phyloP scores from a whole-genome alignment of 345 rosid species.

The Dovyalis caffra region DNA sequence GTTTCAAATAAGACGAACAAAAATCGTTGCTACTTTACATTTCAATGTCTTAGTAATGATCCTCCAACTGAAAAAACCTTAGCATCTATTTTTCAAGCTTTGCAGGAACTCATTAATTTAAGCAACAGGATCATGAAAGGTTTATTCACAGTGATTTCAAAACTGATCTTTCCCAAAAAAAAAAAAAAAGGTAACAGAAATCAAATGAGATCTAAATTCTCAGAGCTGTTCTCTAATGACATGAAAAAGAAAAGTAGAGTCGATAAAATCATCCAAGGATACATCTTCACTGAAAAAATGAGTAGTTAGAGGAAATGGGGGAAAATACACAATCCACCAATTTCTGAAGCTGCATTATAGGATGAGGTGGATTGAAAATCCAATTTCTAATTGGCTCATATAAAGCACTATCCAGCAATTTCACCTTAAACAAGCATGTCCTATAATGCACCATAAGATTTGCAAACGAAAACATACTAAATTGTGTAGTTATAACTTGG shows the following conservation, averaged over 20 bases:
- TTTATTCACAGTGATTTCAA: not conserved
- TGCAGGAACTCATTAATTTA: not conserved
- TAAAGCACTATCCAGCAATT: too few species aligned
- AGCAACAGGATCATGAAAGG: not conserved
- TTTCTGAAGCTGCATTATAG: too few species aligned
- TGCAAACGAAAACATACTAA: too few species aligned
- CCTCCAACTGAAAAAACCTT: not conserved
- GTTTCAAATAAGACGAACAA: not conserved
- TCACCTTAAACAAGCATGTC: too few species aligned
- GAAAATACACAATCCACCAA: not conserved
- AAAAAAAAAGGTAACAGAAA: not conserved
- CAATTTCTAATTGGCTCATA: not conserved
- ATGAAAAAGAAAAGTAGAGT: not conserved
- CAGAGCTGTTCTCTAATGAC: not conserved
- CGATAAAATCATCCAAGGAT: not conserved
- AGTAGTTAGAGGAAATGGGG: too few species aligned
- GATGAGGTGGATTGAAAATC: not conserved
- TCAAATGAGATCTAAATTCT: not conserved
- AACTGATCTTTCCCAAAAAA: not conserved
- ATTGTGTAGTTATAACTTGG: too few species aligned
- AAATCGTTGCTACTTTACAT: not conserved
- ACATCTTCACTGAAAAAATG: not conserved
- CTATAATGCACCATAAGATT: not conserved
- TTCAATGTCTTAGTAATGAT: not conserved
- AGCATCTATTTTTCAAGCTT: not conserved